Percentiles rank a stretch among this genome's conserved stretches.
phyloP scores from a whole-genome alignment of 495 filamentous ascomycete genomes.

The Chaetomium fimeti region DNA sequence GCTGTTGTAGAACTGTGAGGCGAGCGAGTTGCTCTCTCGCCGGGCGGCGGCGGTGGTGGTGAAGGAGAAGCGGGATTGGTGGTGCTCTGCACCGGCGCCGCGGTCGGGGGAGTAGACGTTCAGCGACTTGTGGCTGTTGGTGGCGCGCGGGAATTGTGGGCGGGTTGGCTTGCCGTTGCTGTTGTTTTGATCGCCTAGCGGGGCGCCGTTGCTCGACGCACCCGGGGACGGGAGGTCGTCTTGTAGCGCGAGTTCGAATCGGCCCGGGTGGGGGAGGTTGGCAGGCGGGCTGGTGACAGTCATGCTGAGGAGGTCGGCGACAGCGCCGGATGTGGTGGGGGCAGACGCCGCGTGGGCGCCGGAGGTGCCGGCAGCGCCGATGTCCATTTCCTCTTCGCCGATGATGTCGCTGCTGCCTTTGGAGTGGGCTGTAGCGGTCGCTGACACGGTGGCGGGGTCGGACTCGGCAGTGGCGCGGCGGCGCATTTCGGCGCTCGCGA shows the following conservation, averaged over 20 bases:
- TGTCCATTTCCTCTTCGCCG: conserved; percentile 36
- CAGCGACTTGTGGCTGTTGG: conserved; percentile 36
- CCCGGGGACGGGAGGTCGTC: conserved; percentile 15
- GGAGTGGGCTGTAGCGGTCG: conserved; percentile 45
- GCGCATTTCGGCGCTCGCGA: conserved; percentile 73
- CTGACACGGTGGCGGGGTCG: conserved; percentile 35
- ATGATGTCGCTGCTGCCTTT: conserved; percentile 19
- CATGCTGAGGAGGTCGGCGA: conserved; percentile 70
- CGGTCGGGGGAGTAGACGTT: conserved; percentile 48
- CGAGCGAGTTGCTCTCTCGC: conserved; percentile 43
- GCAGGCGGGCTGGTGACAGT: conserved; percentile 45
- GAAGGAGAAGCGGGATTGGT: conserved; percentile 45
- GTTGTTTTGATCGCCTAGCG: neutral
- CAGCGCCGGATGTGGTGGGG: conserved; percentile 39
- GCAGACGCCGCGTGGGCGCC: conserved; percentile 47
- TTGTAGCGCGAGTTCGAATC: conserved; percentile 68
- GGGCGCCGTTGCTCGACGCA: neutral
- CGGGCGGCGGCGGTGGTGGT: conserved; percentile 39
- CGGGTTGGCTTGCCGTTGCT: conserved; percentile 7
- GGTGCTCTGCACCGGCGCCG: conserved; percentile 5
- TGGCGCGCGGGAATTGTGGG: conserved; percentile 24
- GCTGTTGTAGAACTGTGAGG: conserved; percentile 42
- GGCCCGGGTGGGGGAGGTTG: conserved; percentile 76
- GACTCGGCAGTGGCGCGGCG: conserved; percentile 48
- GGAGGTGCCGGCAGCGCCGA: conserved; percentile 19